These are phyloP conservation scores for Toxicodendron radicans DNA, from an alignment of 345 rosid genomes.

Conservation along the genomic window DNA sequence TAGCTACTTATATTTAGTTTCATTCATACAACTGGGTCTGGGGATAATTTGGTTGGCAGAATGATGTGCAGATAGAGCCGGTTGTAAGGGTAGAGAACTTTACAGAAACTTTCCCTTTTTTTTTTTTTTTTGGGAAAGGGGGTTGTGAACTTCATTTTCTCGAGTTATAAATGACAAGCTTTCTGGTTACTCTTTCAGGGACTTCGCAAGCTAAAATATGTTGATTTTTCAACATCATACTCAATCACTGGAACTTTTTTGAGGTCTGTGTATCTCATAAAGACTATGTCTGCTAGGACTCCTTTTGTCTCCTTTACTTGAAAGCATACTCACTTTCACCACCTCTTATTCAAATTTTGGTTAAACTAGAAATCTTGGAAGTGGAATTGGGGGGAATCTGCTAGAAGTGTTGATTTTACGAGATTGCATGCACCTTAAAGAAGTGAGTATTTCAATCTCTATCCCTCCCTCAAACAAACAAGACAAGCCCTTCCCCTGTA, in stretches of 20 bases:
- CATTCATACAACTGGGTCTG: background rate
- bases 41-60: background rate
- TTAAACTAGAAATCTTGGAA: slow-evolving; percentile 62
- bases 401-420: slow-evolving; percentile 74
- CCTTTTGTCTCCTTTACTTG: slow-evolving; percentile 6
- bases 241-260: slow-evolving; percentile 73
- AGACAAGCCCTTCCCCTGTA: background rate
- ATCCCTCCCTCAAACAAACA: slow-evolving; percentile 1
- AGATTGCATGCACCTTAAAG: slow-evolving; percentile 74
- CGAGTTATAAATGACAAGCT: background rate
- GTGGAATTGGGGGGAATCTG: slow-evolving; percentile 44
- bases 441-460: slow-evolving; percentile 42
- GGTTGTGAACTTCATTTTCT: background rate
- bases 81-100: background rate
- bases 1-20: background rate
- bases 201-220: slow-evolving; percentile 56
- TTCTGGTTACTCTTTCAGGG: slow-evolving; percentile 47
- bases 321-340: slow-evolving; percentile 6
- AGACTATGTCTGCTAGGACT: background rate
- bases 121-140: background rate
- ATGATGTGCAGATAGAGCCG: background rate
- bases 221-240: slow-evolving; percentile 74
- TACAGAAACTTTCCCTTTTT: background rate
- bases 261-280: slow-evolving; percentile 43
- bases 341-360: background rate